Percentiles rank a stretch among this genome's conserved stretches.
Evolutionary conservation across 2,329 filamentous ascomycete species (phyloP).

Genomic region (Ustilaginoidea virens): DNA sequence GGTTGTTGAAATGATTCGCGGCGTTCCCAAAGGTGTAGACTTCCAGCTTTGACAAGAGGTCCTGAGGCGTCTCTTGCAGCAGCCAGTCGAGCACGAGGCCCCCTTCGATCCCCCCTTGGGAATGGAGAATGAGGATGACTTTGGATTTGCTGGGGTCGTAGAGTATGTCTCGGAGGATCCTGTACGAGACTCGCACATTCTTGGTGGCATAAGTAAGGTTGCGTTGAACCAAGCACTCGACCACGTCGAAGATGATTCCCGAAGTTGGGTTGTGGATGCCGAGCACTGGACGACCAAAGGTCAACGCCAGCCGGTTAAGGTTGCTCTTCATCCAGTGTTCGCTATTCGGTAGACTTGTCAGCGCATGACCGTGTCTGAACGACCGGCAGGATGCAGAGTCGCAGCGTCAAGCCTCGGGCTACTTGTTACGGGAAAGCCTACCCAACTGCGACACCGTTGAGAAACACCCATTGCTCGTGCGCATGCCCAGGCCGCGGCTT

Average conservation of each 20-base stretch:
- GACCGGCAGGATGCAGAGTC: not conserved
- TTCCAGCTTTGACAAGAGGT: conserved; percentile 53
- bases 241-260: conserved; percentile 60
- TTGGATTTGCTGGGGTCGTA: conserved; percentile 48
- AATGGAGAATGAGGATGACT: conserved; percentile 60
- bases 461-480: conserved; percentile 63
- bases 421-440: no score
- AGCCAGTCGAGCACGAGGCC: conserved; percentile 64
- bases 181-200: conserved; percentile 49
- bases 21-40: conserved; percentile 68
- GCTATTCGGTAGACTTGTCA: conserved; percentile 13
- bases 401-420: no score
- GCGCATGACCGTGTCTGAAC: no score
- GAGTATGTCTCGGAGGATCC: conserved; percentile 45
- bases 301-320: conserved; percentile 53
- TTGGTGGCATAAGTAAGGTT: conserved; percentile 56
- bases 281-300: conserved; percentile 54
- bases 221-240: conserved; percentile 65
- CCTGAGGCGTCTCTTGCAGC: conserved; percentile 52
- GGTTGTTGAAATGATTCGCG: conserved; percentile 72
- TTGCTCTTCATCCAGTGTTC: conserved; percentile 56
- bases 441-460: conserved; percentile 57
- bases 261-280: conserved; percentile 65
- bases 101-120: conserved; percentile 62
- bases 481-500: conserved; percentile 31